Percentiles rank a stretch among this genome's conserved stretches.
phyloP scores from a whole-genome alignment of 2,329 filamentous ascomycete genomes.

The Monilinia fructigena region DNA sequence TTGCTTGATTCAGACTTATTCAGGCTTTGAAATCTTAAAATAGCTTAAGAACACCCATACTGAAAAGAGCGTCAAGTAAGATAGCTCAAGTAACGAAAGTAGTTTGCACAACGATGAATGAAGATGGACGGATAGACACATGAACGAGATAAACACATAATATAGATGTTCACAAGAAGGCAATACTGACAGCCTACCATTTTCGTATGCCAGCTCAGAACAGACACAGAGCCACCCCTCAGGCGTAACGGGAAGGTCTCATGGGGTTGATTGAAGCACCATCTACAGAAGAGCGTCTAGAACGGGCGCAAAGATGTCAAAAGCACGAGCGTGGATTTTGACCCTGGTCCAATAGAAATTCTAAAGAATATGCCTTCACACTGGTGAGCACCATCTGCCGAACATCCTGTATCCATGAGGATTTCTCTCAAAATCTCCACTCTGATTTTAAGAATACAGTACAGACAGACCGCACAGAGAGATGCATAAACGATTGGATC shows the following conservation, averaged over 20 bases:
- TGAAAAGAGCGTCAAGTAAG: slow-evolving; percentile 14
- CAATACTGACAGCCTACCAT: slow-evolving; percentile 11
- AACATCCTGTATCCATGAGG: background rate
- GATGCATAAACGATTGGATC: slow-evolving; percentile 1
- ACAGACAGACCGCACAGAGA: background rate
- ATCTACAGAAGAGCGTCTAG: slow-evolving; percentile 11
- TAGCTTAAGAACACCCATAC: slow-evolving; percentile 22
- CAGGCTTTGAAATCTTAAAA: slow-evolving; percentile 22
- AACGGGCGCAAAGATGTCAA: background rate
- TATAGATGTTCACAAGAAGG: slow-evolving; percentile 12
- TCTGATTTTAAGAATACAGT: background rate
- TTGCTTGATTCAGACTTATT: slow-evolving; percentile 20
- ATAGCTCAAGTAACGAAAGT: slow-evolving; percentile 21
- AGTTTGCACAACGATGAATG: slow-evolving; percentile 9
- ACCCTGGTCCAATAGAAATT: slow-evolving; percentile 6
- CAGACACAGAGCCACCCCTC: background rate
- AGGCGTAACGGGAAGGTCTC: slow-evolving; percentile 13
- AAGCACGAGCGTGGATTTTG: slow-evolving; percentile 11
- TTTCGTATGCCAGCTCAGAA: slow-evolving; percentile 15
- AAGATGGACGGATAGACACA: slow-evolving; percentile 13
- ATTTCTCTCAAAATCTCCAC: slow-evolving; percentile 9
- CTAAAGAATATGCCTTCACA: background rate
- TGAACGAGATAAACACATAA: slow-evolving; percentile 19
- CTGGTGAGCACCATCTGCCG: background rate
- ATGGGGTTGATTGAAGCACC: slow-evolving; percentile 7